A percentile compares a stretch with the other conserved stretches of the same genome.
Conservation (phyloP, 208 protist genomes). For the Trypanosoma congolense region DNA sequence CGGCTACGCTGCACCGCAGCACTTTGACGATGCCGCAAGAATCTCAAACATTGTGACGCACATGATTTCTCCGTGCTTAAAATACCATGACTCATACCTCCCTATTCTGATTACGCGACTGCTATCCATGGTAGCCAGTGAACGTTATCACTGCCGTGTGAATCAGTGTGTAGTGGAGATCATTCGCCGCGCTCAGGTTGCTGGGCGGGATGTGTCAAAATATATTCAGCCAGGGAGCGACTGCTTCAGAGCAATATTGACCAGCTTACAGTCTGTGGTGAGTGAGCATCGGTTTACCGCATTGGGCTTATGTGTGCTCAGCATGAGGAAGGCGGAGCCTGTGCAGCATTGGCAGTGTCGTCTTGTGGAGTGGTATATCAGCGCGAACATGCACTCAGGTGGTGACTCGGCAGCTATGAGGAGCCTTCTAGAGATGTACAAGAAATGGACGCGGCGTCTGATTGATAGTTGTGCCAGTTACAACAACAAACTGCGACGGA, state of each 20-base stretch:
- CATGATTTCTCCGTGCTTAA: constrained; percentile 75
- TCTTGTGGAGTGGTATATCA: constrained; percentile 70
- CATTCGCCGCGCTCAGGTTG: constrained; percentile 47
- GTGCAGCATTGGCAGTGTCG: constrained; percentile 59
- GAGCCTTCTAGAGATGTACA: constrained; percentile 47
- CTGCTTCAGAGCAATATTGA: constrained; percentile 35
- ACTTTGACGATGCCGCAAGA: constrained; percentile 36
- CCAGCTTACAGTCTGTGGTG: constrained; percentile 36
- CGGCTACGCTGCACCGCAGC: constrained; percentile 42
- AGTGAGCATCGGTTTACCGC: constrained; percentile 67
- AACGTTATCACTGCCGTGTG: constrained; percentile 18
- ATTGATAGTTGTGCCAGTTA: constrained; percentile 31
- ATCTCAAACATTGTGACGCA: constrained; percentile 73
- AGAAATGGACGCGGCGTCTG: constrained; percentile 70
- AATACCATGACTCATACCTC: constrained; percentile 11
- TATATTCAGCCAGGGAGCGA: constrained; percentile 37
- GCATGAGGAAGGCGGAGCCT: constrained; percentile 44
- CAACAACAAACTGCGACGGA: constrained; percentile 13
- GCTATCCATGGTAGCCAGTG: not conserved
- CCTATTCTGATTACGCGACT: constrained; percentile 13
- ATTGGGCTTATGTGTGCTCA: constrained; percentile 61
- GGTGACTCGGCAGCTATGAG: constrained; percentile 73
- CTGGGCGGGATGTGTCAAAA: constrained; percentile 50
- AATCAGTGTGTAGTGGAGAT: constrained; percentile 77
- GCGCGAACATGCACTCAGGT: constrained; percentile 75